phyloP scores from a whole-genome alignment of 129 eudicot species.

The Oenanthe sinensis region DNA sequence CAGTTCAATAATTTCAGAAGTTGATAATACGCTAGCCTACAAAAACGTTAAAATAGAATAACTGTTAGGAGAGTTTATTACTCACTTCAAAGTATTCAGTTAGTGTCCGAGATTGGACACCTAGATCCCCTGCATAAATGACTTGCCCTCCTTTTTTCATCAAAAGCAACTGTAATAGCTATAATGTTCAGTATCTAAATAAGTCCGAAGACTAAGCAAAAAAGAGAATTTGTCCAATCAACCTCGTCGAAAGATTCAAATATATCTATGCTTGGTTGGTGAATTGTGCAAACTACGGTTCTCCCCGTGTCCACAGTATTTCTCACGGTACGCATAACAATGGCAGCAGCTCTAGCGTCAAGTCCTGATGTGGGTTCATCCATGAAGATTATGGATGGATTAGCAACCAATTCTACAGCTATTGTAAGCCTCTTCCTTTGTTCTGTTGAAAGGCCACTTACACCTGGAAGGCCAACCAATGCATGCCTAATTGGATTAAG shows the following conservation, averaged over 20 bases:
- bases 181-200: background rate
- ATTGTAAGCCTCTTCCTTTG: conserved; percentile 79
- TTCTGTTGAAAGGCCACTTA: conserved; percentile 72
- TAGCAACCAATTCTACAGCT: conserved; percentile 78
- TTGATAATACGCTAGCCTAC: background rate
- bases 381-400: conserved; percentile 85
- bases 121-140: conserved; percentile 64
- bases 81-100: conserved; percentile 62
- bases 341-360: conserved; percentile 89
- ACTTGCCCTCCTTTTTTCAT: conserved; percentile 83
- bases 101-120: conserved; percentile 46
- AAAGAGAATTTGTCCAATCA: background rate
- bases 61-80: background rate
- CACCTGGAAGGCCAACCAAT: conserved; percentile 70
- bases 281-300: conserved; percentile 83
- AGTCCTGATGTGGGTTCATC: conserved; percentile 92
- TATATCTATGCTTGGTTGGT: conserved; percentile 76
- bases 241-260: conserved; percentile 87
- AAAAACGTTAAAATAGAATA: background rate
- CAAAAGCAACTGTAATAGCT: conserved; percentile 39
- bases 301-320: conserved; percentile 80
- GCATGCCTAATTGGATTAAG: conserved; percentile 41
- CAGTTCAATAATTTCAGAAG: background rate
- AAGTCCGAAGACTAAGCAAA: background rate
- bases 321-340: conserved; percentile 70